phyloP scores from a whole-genome alignment of 805 yeast species.

The Nakazawaea pomicola region DNA sequence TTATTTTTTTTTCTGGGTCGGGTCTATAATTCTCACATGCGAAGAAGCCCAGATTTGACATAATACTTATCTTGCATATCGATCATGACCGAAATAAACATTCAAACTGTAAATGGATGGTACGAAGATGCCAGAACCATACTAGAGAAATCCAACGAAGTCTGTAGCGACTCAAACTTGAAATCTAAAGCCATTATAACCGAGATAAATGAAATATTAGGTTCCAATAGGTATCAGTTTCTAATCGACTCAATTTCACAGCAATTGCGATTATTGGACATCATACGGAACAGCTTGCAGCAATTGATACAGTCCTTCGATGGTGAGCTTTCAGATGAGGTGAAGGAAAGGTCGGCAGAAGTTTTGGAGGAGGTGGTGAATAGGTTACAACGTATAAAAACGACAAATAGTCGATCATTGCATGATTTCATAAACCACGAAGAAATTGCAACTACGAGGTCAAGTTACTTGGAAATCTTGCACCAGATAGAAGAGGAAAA shows the following conservation, averaged over 20 bases:
- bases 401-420: conserved; percentile 19
- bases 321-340: conserved; percentile 18
- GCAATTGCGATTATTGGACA: conserved; percentile 39
- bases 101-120: conserved; percentile 3
- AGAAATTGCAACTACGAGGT: conserved; percentile 27
- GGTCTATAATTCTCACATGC: no score
- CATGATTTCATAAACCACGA: conserved; percentile 45
- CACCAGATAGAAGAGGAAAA: conserved; percentile 27
- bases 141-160: conserved; percentile 6
- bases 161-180: conserved; percentile 1
- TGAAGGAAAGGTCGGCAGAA: conserved; percentile 24
- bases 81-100: conserved; percentile 5
- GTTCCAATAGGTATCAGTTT: conserved; percentile 6
- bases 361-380: conserved; percentile 28
- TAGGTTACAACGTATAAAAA: conserved; percentile 29
- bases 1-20: not conserved
- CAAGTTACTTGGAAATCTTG: conserved; percentile 24
- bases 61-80: not conserved
- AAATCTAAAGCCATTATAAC: not conserved
- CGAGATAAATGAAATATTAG: conserved; percentile 4
- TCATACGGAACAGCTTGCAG: conserved; percentile 23
- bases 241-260: conserved; percentile 34
- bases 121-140: conserved; percentile 6
- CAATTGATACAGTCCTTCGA: conserved; percentile 25
- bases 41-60: no score